Evolutionary conservation across 768 basidiomycete species (phyloP).

Genomic region (Mycena filopes): DNA sequence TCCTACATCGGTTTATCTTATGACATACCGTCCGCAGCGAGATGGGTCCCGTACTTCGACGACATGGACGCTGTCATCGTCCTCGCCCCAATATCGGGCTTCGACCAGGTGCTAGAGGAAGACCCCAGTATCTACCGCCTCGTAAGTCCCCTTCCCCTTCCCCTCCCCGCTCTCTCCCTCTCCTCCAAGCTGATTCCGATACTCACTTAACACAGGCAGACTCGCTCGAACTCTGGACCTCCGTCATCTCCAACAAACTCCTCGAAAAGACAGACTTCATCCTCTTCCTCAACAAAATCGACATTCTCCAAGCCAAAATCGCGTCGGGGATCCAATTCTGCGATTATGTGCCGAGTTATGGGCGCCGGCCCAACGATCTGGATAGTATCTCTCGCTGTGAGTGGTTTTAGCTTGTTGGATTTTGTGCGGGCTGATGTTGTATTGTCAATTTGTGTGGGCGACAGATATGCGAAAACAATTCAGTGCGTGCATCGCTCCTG

Average conservation of each 20-base stretch:
- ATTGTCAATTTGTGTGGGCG: no score
- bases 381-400: conserved; percentile 70
- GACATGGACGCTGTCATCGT: conserved; percentile 76
- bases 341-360: conserved; percentile 73
- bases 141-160: conserved; percentile 51
- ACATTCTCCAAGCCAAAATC: conserved; percentile 71
- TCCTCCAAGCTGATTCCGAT: neutral
- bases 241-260: conserved; percentile 68
- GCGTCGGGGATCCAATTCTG: conserved; percentile 67
- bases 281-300: conserved; percentile 81
- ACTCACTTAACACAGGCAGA: conserved; percentile 54
- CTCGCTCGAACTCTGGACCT: conserved; percentile 77
- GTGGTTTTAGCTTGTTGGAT: conserved; percentile 35
- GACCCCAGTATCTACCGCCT: conserved; percentile 72
- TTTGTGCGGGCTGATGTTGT: neutral
- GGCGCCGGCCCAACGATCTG: conserved; percentile 70
- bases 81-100: conserved; percentile 77
- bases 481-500: conserved; percentile 39
- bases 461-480: conserved; percentile 80
- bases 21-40: conserved; percentile 49
- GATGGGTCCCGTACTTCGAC: conserved; percentile 79
- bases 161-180: no score
- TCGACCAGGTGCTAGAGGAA: conserved; percentile 75
- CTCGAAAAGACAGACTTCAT: conserved; percentile 72
- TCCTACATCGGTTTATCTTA: no score